Percentiles rank a stretch among this genome's conserved stretches.
These are phyloP conservation scores for Cinchona pubescens DNA, from an alignment of 257 asterid species.

Conservation along the genomic window DNA sequence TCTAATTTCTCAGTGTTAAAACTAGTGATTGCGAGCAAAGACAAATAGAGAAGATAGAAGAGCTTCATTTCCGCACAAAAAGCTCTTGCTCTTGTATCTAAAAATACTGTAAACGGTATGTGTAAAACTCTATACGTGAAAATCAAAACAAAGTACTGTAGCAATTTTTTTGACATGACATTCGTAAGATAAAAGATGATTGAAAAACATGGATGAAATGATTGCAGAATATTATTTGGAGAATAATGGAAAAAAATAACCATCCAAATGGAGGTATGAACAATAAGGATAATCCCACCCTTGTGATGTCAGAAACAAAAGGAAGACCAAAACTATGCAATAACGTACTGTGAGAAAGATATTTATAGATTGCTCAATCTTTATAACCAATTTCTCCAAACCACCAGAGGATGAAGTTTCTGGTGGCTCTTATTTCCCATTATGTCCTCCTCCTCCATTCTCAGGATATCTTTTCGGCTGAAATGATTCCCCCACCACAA, in stretches of 20 bases:
- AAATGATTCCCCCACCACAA: slow-evolving; percentile 65
- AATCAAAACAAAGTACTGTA: no score
- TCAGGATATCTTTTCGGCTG: slow-evolving; percentile 55
- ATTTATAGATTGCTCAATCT: slow-evolving; percentile 87
- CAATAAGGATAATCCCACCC: not conserved
- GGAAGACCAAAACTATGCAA: not conserved
- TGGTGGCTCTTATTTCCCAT: slow-evolving; percentile 35
- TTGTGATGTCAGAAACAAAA: not conserved
- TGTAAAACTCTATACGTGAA: not conserved
- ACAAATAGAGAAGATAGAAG: not conserved
- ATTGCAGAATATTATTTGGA: no score
- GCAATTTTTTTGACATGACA: no score
- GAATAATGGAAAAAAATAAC: no score
- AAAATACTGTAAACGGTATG: not conserved
- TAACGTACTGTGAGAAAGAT: slow-evolving; percentile 67
- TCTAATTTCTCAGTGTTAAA: not conserved
- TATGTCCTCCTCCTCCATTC: slow-evolving; percentile 41
- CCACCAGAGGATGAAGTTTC: slow-evolving; percentile 47
- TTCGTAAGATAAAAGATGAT: no score
- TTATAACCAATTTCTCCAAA: slow-evolving; percentile 60
- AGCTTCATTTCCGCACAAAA: not conserved
- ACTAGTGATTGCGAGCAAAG: not conserved
- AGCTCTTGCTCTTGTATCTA: not conserved
- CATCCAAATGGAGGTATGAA: not conserved
- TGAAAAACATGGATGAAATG: no score